A percentile compares a stretch with the other conserved stretches of the same genome.
Conservation (phyloP, 2,329 filamentous ascomycete genomes). For the Diaporthe amygdali region DNA sequence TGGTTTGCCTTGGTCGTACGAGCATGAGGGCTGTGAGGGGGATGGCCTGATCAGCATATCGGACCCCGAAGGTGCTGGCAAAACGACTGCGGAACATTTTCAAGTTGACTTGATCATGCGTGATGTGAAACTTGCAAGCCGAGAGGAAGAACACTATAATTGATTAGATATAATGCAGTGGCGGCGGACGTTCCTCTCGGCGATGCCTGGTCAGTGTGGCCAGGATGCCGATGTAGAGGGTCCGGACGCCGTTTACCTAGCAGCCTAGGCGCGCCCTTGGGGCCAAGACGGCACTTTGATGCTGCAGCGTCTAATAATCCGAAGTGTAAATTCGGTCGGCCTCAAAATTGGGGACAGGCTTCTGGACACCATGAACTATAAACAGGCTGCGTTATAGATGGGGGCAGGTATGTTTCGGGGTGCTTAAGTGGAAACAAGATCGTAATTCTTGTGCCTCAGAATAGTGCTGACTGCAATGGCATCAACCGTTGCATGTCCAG, state of each 20-base stretch:
- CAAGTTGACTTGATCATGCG: conserved; percentile 3
- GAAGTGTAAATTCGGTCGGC: not conserved
- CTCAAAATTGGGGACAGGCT: not conserved
- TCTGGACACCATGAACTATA: not conserved
- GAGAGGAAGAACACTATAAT: conserved; percentile 2
- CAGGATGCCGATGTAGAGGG: not conserved
- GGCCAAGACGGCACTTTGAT: conserved; percentile 3
- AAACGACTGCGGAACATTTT: not conserved
- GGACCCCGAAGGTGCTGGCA: not conserved
- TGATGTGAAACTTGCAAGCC: conserved; percentile 10
- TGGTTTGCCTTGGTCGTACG: conserved; percentile 6
- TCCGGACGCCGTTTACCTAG: not conserved
- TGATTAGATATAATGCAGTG: not conserved
- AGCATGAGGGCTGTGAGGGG: not conserved
- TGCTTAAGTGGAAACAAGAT: not conserved
- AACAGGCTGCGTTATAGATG: not conserved
- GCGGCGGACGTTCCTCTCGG: not conserved
- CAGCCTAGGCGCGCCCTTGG: not conserved
- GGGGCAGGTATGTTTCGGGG: conserved; percentile 1
- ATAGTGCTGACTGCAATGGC: not conserved
- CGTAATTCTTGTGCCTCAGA: not conserved
- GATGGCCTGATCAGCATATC: conserved; percentile 4
- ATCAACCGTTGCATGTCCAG: not conserved
- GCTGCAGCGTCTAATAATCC: conserved; percentile 12
- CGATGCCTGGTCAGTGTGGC: not conserved